Base-by-base conservation (phyloP, 2,329 filamentous ascomycete genomes). In the Colletotrichum sp. region DNA sequence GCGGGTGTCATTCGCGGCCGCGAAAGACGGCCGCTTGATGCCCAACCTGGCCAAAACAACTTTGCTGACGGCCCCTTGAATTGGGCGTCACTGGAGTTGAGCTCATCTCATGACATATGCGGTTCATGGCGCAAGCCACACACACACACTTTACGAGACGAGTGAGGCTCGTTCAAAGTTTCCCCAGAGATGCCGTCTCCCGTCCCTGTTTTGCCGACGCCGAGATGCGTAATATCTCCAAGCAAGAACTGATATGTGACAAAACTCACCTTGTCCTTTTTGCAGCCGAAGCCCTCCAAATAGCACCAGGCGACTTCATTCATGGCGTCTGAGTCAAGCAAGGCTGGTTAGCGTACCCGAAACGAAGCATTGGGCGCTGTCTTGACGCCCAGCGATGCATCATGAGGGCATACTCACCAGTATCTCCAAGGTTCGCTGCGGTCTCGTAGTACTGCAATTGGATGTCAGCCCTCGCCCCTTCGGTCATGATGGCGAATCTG, bases 251-350 rank as follows among this genome's bases (percentile, higher is more conserved):
- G 80, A 81, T 75, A 76, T 76, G 76, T 72, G 77, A 78, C 55
- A 63, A 59, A 77, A 91, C 95, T 86, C 90, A 98, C 96, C 95
- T 98, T 99, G 88, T 99, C 96, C 85, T 99, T 99, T 85, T 96
- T 97, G 82, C 96, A 96, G 39, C 97, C 97, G 85, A 98, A 98
- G n/a, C 97, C 97, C 83, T 98, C 94, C 32, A 98, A 86, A 89
- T 97, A 99, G 88, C 97, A 99, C 95, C 96, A 98, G 44, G 93
- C 97, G 70, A 94, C 94, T 85, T 99, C 96, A 83, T 98, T 98
- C 96, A 99, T 98, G 74, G 96, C 97, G 87, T 99, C 97, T 93
- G 80, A 76, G 76, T 78, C 78, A 79, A 32, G 30, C 55, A 55
- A 62, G 67, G 75, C 76, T 74, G 57, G 49, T 78, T 77, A 78